phyloP scores from a whole-genome alignment of 495 filamentous ascomycete species.

The Podospora appendiculata region DNA sequence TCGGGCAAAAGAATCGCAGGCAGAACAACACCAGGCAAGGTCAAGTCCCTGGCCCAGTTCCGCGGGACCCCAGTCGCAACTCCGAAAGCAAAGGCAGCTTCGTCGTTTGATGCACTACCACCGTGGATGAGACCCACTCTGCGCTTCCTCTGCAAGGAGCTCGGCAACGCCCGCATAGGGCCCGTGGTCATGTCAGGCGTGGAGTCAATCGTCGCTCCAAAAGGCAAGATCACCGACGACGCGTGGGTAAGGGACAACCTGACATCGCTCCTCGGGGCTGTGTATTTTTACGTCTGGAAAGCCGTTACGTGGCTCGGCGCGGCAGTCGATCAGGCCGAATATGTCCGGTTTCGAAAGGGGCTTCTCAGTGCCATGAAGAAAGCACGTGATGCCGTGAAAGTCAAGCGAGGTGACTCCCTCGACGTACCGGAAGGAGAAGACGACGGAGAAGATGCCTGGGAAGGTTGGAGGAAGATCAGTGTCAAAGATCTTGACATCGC shows the following conservation, averaged over 20 bases:
- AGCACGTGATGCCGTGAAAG: background rate
- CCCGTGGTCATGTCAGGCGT: slow-evolving; percentile 37
- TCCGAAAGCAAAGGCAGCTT: background rate
- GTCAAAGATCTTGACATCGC: slow-evolving; percentile 52
- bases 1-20: slow-evolving; percentile 1
- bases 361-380: slow-evolving; percentile 30
- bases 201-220: slow-evolving; percentile 31
- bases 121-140: slow-evolving; percentile 61
- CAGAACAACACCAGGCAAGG: slow-evolving; percentile 19
- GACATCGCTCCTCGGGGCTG: slow-evolving; percentile 52
- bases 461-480: slow-evolving; percentile 33
- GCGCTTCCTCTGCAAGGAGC: slow-evolving; percentile 49
- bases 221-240: slow-evolving; percentile 31
- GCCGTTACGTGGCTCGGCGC: slow-evolving; percentile 29
- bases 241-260: slow-evolving; percentile 46
- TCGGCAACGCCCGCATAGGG: slow-evolving; percentile 27
- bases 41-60: slow-evolving; percentile 30
- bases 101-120: slow-evolving; percentile 35
- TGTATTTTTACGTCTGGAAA: slow-evolving; percentile 56
- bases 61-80: slow-evolving; percentile 2
- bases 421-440: slow-evolving; percentile 17
- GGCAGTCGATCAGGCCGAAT: slow-evolving; percentile 28
- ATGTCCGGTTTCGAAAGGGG: slow-evolving; percentile 29
- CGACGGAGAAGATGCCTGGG: slow-evolving; percentile 32
- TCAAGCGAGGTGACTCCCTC: background rate